Evolutionary conservation across 1,284 basidiomycete species (phyloP).

Genomic region (Testicularia cyperi): DNA sequence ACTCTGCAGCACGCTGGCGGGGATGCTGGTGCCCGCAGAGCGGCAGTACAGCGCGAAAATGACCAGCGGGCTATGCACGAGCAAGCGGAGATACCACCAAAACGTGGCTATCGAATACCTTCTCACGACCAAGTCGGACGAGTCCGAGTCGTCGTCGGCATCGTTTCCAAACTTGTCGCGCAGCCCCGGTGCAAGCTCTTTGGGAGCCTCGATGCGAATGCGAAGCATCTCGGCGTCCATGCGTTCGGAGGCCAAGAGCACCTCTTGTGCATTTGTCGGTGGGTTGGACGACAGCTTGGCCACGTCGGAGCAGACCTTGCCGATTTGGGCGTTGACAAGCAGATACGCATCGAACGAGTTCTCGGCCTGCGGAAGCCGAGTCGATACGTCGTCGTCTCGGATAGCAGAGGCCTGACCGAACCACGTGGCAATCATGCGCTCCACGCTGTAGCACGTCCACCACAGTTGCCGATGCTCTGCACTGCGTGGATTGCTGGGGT

Average conservation of each 20-base stretch:
- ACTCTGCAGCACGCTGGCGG: constrained; percentile 23
- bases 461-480: constrained; percentile 27
- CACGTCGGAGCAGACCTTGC: constrained; percentile 28
- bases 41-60: constrained; percentile 40
- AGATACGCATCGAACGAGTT: constrained; percentile 33
- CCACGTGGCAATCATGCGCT: constrained; percentile 35
- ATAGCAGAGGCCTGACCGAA: constrained; percentile 33
- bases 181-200: constrained; percentile 15
- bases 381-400: constrained; percentile 35
- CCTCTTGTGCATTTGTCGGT: constrained; percentile 30
- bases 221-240: constrained; percentile 32
- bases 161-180: constrained; percentile 17
- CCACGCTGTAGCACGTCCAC: constrained; percentile 40
- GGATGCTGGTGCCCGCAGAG: constrained; percentile 25
- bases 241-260: constrained; percentile 21
- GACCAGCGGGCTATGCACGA: constrained; percentile 28
- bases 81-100: constrained; percentile 38
- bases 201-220: constrained; percentile 30
- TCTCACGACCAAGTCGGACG: constrained; percentile 30
- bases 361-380: constrained; percentile 19
- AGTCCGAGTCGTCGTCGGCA: constrained; percentile 28
- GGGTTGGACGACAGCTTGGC: constrained; percentile 28
- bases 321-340: constrained; percentile 24
- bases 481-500: constrained; percentile 18
- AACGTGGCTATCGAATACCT: constrained; percentile 28